Evolutionary conservation across 2,329 filamentous ascomycete genomes (phyloP), one percentile per base, ranked within the genome.

Genomic region (Fusarium nurragi): DNA sequence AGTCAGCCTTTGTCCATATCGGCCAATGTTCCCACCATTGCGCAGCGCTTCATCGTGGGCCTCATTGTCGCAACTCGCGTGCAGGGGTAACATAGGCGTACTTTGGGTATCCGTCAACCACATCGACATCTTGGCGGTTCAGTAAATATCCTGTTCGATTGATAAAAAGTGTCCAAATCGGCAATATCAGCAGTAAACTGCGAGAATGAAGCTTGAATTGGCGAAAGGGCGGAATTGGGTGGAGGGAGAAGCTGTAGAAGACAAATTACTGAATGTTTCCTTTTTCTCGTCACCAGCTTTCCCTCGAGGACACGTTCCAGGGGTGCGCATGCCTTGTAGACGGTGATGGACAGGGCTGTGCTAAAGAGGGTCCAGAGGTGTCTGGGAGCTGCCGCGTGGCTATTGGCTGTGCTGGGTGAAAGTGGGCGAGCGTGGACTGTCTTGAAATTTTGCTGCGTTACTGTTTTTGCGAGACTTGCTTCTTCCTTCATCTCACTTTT

Each of bases 71-170:
- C 37, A 61, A 30, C 25, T 39, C 37, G 49, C 36, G 25, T 61
- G 49, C 49, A 39, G 38, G 55, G 45, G 49, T 47, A 50, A 51
- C 54, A 52, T 49, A 43, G 47, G 83, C 91, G 75, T 85, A 97
- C 94, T 98, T 80, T 98, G 94, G 76, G 91, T 88, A 81, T 98
- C 94, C 73, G 94, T 92, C 75, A 98, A 86, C 94, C 94, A 98
- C 91, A 97, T 96, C 61, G 92, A 90, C 75, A 91, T 77, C 44
- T 67, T 75, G 59, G 72, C 64, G 59, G 25, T 46, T 67, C 47
- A 32, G 22, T 38, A 52, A 44, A 41, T 37, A 38, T 49, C 57
- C 39, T 41, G 12, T n/a, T 55, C 39, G 10, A 19, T 47, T 19
- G 26, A 48, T n/a, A 23, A 44, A 46, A 34, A 49, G 28, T 12